phyloP scores from a whole-genome alignment of 495 filamentous ascomycete species.

The Chaetomidium leptoderma region DNA sequence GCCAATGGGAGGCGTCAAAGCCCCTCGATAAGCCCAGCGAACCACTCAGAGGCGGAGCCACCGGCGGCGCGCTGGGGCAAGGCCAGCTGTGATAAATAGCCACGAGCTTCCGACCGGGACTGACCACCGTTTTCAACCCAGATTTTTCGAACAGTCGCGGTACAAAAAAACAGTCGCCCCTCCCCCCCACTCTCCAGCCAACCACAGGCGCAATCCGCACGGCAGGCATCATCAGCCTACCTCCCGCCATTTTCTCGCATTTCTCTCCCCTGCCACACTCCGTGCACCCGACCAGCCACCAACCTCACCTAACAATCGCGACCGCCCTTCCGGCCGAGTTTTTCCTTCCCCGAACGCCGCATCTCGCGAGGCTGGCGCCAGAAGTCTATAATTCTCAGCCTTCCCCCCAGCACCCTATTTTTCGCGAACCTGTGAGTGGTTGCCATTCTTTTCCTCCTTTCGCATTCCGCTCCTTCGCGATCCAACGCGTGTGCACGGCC shows the following conservation, averaged over 20 bases:
- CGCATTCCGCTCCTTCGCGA: conserved; percentile 21
- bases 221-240: too few relatives aligned
- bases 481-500: conserved; percentile 37
- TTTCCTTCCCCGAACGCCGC: conserved; percentile 24
- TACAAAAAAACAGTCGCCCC: conserved; percentile 17
- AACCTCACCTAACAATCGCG: too few relatives aligned
- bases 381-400: conserved; percentile 29
- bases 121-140: conserved; percentile 37
- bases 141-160: conserved; percentile 31
- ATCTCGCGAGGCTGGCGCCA: conserved; percentile 30
- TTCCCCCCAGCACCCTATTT: conserved; percentile 23
- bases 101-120: conserved; percentile 37
- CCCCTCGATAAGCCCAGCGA: conserved; percentile 23
- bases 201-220: conserved; percentile 14
- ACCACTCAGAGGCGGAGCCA: conserved; percentile 35
- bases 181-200: conserved; percentile 20
- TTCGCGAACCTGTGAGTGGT: conserved; percentile 32
- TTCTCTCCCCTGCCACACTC: conserved; percentile 7
- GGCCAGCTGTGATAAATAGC: conserved; percentile 40
- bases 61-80: conserved; percentile 17
- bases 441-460: conserved; percentile 23
- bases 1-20: conserved; percentile 27
- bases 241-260: background rate
- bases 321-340: conserved; percentile 21
- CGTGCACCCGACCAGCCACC: conserved; percentile 23